Base-by-base conservation (phyloP, 345 rosid species). In the Crucihimalaya himalaica region DNA sequence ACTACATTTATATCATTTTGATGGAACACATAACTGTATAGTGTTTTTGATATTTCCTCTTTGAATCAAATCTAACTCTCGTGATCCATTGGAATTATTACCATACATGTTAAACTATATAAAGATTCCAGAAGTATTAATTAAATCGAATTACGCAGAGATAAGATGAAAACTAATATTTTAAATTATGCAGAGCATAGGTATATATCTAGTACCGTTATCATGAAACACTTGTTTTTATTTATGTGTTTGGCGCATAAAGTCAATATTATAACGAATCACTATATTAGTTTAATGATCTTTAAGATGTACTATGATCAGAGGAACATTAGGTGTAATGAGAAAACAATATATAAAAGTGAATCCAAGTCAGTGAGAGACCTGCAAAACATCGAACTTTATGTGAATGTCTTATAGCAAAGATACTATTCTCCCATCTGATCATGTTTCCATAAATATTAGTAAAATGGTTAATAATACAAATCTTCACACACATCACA, bases 391-490 rank as follows among this genome's bases (percentile, higher is more conserved):
- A 72, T 67, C 74, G 57, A 84, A 55, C 85, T 62, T 70, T 66
- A 73, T 70, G 70, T 74, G 66, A 70, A 67, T 88, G 90, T 86
- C 91, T 63, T 81, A 39, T 84, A 85, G 81, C 80, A 69, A 84
- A 85, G 90, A 86, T 89, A 89, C 85, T 78, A 74, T 83, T 81
- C 79, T 37, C 67, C 76, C 76, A 70, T 63, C 27, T 76, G 66
- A 63, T 47, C 46, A 70, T 73, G 71, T 43, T 48, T 50, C 51
- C 51, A 34, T 19, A 10, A 11, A 18, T 58, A 42, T 13, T 52
- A 42, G 12, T 68, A 21, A 46, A 50, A 5, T 47, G 10, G 20
- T 31, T 35, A 56, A 47, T 40, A 63, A 64, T 63, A 23, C 50
- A 53, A n/a, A 25, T 63, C 9, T 54, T 53, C 35, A 55, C 73